Base-by-base conservation (phyloP, 176 grass and related monocot genomes). In the Raddia distichophylla region DNA sequence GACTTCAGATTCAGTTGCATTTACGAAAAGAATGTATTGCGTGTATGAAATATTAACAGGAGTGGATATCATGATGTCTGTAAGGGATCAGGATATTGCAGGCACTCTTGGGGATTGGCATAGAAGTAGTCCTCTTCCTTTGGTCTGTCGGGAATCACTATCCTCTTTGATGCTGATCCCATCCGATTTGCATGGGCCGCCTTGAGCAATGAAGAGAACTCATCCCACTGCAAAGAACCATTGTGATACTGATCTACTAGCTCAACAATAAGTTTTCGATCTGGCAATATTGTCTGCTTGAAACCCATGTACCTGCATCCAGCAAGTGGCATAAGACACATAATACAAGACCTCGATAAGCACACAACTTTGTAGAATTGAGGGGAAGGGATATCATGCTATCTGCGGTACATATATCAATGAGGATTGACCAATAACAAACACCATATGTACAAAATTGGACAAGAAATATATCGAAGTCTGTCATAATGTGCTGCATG, bases 81-180 rank as follows among this genome's bases (percentile, higher is more conserved):
- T 19, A 72, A 35, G 42, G 81, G 69, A 71, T 90, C 74, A 13
- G 52, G 63, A 50, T 83, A 84, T 80, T 54, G 87, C 42, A 99
- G 82, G 64, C 97, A 99, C 64, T 99, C 97, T 37, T 99, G 83
- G 62, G 97, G 93, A 77, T 99, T 99, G 7, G 97, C 85, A 83
- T 91, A 99, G 74, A 94, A 99, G 77, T 94, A 99, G 66, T 96
- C 85, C 79, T 99, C 97, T 85, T 99, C 97, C 87, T 99, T 99
- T 64, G 97, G 97, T 71, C 85, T 86, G 66, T 96, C 91, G 4
- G 93, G 77, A 83, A 96, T 93, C 80, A 93, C 76, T 1, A 66
- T 86, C 78, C 97, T 89, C 44, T 77, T 86, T 2, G 87, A 77
- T 75, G 91, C 83, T 64, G 50, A 88, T 64, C 97, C 97, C 97